These are phyloP conservation scores for Schizochytrium sp. DNA, from an alignment of 108 stramenopile genomes.

Conservation along the genomic window DNA sequence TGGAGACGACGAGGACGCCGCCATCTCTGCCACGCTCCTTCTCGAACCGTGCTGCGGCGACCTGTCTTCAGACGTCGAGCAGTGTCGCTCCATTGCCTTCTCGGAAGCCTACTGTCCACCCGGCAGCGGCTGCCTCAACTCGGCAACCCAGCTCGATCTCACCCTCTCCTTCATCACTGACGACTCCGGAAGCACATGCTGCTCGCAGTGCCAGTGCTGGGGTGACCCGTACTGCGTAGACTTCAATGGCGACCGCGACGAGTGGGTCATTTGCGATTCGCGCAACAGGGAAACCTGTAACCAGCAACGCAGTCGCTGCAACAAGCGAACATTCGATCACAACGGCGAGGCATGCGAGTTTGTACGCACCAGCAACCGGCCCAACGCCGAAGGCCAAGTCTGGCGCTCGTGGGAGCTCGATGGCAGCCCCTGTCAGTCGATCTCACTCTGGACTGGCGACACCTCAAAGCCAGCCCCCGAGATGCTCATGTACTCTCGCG, in stretches of 20 bases:
- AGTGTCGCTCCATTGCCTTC: neutral
- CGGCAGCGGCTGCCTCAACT: neutral
- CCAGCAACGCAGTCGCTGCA: neutral
- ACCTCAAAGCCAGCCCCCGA: neutral
- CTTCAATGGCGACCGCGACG: neutral
- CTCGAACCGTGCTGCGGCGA: no score
- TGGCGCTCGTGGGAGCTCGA: neutral
- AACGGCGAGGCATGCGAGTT: neutral
- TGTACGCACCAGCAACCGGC: neutral
- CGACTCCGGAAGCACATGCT: neutral
- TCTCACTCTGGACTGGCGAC: neutral
- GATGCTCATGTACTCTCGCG: conserved; percentile 4
- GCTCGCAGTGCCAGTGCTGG: neutral
- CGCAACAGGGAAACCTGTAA: neutral
- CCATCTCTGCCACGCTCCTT: no score
- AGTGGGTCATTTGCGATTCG: neutral
- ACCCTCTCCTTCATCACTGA: neutral
- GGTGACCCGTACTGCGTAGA: neutral
- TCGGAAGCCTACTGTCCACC: neutral
- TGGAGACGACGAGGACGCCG: no score
- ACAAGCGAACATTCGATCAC: neutral
- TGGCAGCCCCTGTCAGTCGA: neutral
- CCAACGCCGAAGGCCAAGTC: neutral
- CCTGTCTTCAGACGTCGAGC: neutral
- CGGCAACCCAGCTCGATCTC: neutral